Base-by-base conservation (phyloP, 495 filamentous ascomycete genomes). In the Penicillium alfredii region DNA sequence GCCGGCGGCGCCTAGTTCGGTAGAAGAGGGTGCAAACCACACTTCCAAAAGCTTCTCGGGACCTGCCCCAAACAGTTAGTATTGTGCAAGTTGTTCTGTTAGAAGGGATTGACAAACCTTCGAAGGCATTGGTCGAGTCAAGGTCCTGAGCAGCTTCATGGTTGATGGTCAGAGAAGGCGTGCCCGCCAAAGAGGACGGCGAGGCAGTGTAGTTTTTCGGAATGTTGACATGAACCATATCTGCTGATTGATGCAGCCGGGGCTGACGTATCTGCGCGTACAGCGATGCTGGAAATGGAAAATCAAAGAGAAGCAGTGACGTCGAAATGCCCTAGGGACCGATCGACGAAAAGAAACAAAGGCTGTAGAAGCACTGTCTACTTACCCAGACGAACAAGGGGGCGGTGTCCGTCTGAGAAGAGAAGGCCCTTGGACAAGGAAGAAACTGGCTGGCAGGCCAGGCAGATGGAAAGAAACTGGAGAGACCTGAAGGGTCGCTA, bases 31-130 rank as follows among this genome's bases (percentile, higher is more conserved):
- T 22, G 83, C 80, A 59, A 99, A 97, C 93, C 93, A 99, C 50
- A 99, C 92, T 68, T 99, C 93, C 44, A 99, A 77, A 22, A 99
- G 73, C 68, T 99, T 99, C 68, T 99, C 93, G 23, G 93, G 93
- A 33, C 92, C 84, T 87, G 35, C n/a, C n/a, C n/a, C 12, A 16
- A 20, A 27, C 9, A n/a, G 18, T 50, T 24, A 58, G 42, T 12
- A 30, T 15, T n/a, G n/a, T n/a, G 23, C 8, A 25, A n/a, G 3
- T 25, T 33, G 4, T 26, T 25, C 6, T 37, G 1, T 17, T 19
- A 30, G 8, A 19, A 21, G 11, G 6, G 20, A 16, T 34, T 12
- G 24, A 40, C 69, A 27, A 59, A 86, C 85, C 92, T 75, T 99
- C 93, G 56, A 99, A 99, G 45, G 88, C 88, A 76, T 87, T 94